Evolutionary conservation across 345 rosid genomes (phyloP).

Genomic region (Aethionema arabicum): DNA sequence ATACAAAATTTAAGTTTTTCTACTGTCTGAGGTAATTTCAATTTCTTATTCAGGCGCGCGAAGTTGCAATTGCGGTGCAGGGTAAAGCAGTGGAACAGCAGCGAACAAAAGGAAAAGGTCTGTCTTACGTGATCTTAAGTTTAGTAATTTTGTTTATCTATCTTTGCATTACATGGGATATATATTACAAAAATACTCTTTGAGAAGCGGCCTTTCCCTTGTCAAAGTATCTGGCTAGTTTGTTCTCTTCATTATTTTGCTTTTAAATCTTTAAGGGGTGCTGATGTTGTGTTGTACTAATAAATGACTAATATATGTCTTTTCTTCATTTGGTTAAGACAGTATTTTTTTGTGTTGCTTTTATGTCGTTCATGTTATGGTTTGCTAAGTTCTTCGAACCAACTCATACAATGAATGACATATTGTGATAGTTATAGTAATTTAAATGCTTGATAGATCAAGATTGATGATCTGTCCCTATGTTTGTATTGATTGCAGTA

Average conservation of each 20-base stretch:
- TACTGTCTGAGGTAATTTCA: slow-evolving; percentile 23
- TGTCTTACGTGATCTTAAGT: slow-evolving; percentile 9
- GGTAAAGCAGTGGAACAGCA: slow-evolving; percentile 91
- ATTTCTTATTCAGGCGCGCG: slow-evolving; percentile 71
- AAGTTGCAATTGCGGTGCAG: slow-evolving; percentile 80
- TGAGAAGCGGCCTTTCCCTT: slow-evolving; percentile 7
- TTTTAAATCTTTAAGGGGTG: background rate
- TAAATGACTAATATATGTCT: background rate
- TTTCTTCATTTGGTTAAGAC: slow-evolving; percentile 1
- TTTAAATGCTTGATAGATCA: background rate
- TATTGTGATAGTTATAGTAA: slow-evolving; percentile 2
- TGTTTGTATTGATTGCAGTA: slow-evolving; percentile 24
- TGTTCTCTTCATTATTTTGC: slow-evolving; percentile 7
- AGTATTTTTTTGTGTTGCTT: slow-evolving; percentile 11
- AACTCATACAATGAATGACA: slow-evolving; percentile 4
- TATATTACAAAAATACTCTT: slow-evolving; percentile 3
- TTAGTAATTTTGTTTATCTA: background rate
- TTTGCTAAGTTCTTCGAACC: slow-evolving; percentile 8
- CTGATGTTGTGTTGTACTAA: slow-evolving; percentile 3
- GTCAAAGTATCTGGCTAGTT: slow-evolving; percentile 19
- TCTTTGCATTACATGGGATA: background rate
- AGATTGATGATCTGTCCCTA: slow-evolving; percentile 9
- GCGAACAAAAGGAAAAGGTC: slow-evolving; percentile 95
- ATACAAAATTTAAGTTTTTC: slow-evolving; percentile 3
- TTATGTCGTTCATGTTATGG: slow-evolving; percentile 7